Conservation (phyloP, 2,329 filamentous ascomycete species). For the Aspergillus clavatus region DNA sequence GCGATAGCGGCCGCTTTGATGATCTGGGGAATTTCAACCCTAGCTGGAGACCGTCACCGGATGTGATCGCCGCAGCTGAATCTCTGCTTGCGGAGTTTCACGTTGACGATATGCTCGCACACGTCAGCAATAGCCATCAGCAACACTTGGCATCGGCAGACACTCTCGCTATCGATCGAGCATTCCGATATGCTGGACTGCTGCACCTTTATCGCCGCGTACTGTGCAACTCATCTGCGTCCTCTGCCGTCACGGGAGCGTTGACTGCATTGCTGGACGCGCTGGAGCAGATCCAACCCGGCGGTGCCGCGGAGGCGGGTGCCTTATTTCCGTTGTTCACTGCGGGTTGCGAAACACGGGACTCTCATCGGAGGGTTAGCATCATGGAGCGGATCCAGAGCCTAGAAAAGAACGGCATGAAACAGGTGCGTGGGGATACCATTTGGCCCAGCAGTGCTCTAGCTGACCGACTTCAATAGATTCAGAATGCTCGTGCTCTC, state of each 20-base stretch:
- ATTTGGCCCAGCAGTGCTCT: constrained; percentile 1
- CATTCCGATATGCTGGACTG: constrained; percentile 73
- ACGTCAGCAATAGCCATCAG: constrained; percentile 39
- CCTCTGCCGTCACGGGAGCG: constrained; percentile 58
- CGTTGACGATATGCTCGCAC: constrained; percentile 46
- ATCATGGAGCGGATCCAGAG: constrained; percentile 62
- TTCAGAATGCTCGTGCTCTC: constrained; percentile 37
- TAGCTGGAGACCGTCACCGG: constrained; percentile 55
- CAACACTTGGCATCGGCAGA: constrained; percentile 40
- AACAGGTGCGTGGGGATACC: constrained; percentile 53
- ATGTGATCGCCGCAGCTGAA: constrained; percentile 54
- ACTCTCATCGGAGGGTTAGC: constrained; percentile 51
- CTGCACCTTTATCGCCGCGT: constrained; percentile 72
- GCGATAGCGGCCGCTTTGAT: constrained; percentile 62
- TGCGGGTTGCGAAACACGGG: constrained; percentile 67
- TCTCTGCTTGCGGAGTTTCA: constrained; percentile 58
- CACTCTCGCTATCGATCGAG: constrained; percentile 64
- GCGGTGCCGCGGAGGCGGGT: constrained; percentile 69
- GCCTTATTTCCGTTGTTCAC: constrained; percentile 78
- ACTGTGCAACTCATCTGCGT: constrained; percentile 54
- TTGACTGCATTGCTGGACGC: constrained; percentile 60
- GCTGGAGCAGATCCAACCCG: constrained; percentile 58
- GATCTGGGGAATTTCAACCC: constrained; percentile 46
- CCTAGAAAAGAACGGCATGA: constrained; percentile 70
- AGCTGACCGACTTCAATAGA: constrained; percentile 20